Evolutionary conservation across 345 rosid genomes (phyloP).

Genomic region (Lepidium sativum): DNA sequence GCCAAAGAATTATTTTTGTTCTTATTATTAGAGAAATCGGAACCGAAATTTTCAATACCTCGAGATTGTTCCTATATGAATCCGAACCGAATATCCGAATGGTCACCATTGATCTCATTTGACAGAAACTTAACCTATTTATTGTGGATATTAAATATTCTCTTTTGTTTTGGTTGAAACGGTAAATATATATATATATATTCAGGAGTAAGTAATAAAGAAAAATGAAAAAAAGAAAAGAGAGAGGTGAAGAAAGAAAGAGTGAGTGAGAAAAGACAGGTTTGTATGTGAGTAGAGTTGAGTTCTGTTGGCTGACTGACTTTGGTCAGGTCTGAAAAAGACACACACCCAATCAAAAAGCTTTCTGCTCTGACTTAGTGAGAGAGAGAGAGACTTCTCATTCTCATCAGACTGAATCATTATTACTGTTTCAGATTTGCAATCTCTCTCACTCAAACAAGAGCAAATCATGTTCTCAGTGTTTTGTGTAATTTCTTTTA

Average conservation of each 20-base stretch:
- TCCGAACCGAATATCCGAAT: neutral
- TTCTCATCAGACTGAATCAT: constrained; percentile 5
- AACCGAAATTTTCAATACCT: too few relatives aligned
- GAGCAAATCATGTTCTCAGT: neutral
- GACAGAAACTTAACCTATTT: neutral
- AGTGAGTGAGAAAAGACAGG: constrained; percentile 15
- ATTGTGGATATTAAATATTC: neutral
- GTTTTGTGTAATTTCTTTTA: neutral
- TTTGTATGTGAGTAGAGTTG: constrained; percentile 10
- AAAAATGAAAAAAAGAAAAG: neutral
- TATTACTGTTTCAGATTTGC: neutral
- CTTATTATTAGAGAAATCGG: too few relatives aligned
- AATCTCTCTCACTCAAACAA: neutral
- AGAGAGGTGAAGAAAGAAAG: neutral
- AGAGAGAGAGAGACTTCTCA: constrained; percentile 13
- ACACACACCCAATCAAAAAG: constrained; percentile 20
- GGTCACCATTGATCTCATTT: neutral
- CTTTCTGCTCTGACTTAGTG: constrained; percentile 6
- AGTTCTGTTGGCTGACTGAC: constrained; percentile 19
- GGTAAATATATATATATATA: neutral
- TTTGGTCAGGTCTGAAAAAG: constrained; percentile 25
- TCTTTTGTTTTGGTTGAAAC: neutral
- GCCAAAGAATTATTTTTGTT: too few relatives aligned
- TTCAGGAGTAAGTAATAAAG: neutral
- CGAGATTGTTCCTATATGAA: too few relatives aligned